These are phyloP conservation scores for Pyrenochaeta sp. DNA, from an alignment of 2,329 filamentous ascomycete genomes.

Conservation along the genomic window DNA sequence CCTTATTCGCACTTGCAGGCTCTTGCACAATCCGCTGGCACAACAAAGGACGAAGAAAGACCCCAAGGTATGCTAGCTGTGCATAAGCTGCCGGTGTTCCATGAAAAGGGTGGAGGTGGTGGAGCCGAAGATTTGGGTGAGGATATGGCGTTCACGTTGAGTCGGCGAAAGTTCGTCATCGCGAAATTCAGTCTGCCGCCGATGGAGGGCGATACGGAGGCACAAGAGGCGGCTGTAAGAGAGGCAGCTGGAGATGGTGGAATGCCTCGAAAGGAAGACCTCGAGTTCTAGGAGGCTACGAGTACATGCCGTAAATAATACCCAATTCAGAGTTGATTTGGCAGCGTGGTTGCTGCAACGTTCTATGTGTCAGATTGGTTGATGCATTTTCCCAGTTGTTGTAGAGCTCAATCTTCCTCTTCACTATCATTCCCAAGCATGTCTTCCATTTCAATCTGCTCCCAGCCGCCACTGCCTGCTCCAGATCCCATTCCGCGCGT, in stretches of 20 bases:
- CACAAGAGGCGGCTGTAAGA: slow-evolving; percentile 57
- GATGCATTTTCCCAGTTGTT: too few species aligned
- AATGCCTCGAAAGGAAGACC: slow-evolving; percentile 63
- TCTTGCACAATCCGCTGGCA: slow-evolving; percentile 54
- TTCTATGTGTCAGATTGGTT: too few species aligned
- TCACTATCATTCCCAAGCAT: slow-evolving; percentile 58
- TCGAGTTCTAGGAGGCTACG: slow-evolving; percentile 69
- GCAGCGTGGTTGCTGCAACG: too few species aligned
- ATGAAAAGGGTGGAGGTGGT: slow-evolving; percentile 86
- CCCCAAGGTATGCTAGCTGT: slow-evolving; percentile 86
- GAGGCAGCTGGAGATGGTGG: slow-evolving; percentile 53
- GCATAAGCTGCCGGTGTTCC: slow-evolving; percentile 81
- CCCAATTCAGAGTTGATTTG: slow-evolving; percentile 6
- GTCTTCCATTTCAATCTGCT: slow-evolving; percentile 69
- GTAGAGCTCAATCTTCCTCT: slow-evolving; percentile 30
- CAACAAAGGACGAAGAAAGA: slow-evolving; percentile 71
- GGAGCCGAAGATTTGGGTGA: slow-evolving; percentile 71
- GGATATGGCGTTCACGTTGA: slow-evolving; percentile 90
- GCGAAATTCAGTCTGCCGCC: slow-evolving; percentile 90
- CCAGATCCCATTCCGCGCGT: slow-evolving; percentile 63
- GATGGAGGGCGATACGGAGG: slow-evolving; percentile 75
- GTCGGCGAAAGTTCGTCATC: slow-evolving; percentile 82
- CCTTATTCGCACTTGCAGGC: slow-evolving; percentile 66
- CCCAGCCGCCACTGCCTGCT: slow-evolving; percentile 62
- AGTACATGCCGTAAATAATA: slow-evolving; percentile 5